These are phyloP conservation scores for Gossypium davidsonii DNA, from an alignment of 441 rosid species.

Conservation along the genomic window DNA sequence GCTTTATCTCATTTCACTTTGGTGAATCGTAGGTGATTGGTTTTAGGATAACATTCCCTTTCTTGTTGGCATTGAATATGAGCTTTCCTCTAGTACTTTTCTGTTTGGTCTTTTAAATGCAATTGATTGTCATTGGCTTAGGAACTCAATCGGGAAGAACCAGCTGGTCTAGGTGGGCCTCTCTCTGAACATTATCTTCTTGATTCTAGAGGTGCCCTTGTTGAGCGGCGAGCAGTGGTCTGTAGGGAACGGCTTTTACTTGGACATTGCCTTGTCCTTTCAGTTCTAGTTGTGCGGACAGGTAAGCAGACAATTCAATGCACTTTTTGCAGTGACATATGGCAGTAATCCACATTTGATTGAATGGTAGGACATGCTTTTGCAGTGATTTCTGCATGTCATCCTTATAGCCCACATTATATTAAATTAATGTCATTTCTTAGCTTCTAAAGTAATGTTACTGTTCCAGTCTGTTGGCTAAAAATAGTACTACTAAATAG, in stretches of 20 bases:
- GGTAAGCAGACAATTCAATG: constrained; percentile 41
- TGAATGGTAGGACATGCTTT: not conserved
- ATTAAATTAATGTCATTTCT: not conserved
- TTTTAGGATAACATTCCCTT: not conserved
- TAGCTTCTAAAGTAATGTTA: not conserved
- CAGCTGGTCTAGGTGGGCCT: constrained; percentile 91
- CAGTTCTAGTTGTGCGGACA: constrained; percentile 69
- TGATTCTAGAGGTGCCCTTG: constrained; percentile 90
- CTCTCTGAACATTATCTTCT: constrained; percentile 63
- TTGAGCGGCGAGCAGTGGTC: constrained; percentile 82
- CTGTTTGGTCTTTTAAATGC: not conserved
- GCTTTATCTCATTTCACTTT: not conserved
- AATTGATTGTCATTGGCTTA: constrained; percentile 25
- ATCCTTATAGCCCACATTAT: not conserved
- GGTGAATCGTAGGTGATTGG: not conserved
- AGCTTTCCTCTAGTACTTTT: not conserved
- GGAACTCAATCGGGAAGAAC: constrained; percentile 94
- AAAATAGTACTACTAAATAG: not conserved
- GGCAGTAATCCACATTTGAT: constrained; percentile 2
- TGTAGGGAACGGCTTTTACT: constrained; percentile 74
- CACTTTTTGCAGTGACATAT: not conserved
- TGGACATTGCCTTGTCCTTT: constrained; percentile 90
- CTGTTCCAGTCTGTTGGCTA: not conserved
- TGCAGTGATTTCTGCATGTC: not conserved
- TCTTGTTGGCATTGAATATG: not conserved